A percentile compares a stretch with the other conserved stretches of the same genome.
Conservation (phyloP, 192 early-diverging fungal species). For the Podila epicladia region DNA sequence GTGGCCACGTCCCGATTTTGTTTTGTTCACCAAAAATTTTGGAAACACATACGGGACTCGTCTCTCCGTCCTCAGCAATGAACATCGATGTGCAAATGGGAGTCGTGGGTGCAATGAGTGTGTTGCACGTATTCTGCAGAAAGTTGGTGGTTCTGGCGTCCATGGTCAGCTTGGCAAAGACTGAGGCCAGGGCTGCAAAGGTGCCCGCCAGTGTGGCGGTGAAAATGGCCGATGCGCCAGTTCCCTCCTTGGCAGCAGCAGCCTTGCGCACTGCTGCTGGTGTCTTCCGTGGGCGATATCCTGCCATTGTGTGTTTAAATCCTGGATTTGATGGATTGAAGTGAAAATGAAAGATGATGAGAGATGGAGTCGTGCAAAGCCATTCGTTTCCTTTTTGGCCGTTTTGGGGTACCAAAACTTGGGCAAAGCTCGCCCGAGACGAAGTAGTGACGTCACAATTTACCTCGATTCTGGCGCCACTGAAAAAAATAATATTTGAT, state of each 20-base stretch:
- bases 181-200: conserved; percentile 80
- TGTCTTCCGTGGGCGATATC: conserved; percentile 38
- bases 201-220: conserved; percentile 70
- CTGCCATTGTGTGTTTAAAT: conserved; percentile 16
- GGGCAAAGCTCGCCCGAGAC: not conserved
- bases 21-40: conserved; percentile 12
- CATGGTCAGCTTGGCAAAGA: conserved; percentile 83
- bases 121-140: conserved; percentile 30
- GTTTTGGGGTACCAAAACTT: not conserved
- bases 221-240: conserved; percentile 45
- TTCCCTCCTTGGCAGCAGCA: conserved; percentile 3
- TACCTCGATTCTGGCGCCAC: too few species aligned
- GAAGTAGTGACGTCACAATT: too few species aligned
- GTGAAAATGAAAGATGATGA: not conserved
- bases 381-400: too few species aligned
- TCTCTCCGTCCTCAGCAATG: conserved; percentile 38
- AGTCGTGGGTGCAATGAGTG: conserved; percentile 31
- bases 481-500: too few species aligned
- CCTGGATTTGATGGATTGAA: not conserved
- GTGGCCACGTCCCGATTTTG: not conserved
- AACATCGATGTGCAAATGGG: conserved; percentile 38
- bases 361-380: too few species aligned
- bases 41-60: conserved; percentile 27
- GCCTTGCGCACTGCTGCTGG: conserved; percentile 26
- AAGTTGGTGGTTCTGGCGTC: conserved; percentile 59